A percentile compares a stretch with the other conserved stretches of the same genome.
Conservation (phyloP, 257 asterid species). For the Buddleja alternifolia region DNA sequence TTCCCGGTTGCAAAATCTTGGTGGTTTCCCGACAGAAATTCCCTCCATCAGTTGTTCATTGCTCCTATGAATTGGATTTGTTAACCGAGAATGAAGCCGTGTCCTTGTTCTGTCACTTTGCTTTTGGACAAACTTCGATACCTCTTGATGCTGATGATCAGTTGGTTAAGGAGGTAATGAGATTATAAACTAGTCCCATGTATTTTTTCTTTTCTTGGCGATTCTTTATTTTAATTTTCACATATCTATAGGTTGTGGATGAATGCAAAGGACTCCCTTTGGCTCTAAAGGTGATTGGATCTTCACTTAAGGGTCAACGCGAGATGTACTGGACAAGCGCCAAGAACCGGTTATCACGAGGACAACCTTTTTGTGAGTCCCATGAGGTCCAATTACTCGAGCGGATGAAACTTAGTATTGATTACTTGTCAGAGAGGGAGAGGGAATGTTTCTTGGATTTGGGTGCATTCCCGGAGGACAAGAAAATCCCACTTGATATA, state of each 20-base stretch:
- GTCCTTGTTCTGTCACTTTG: constrained; percentile 74
- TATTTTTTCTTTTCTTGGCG: not conserved
- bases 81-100: constrained; percentile 77
- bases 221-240: constrained; percentile 14
- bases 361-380: constrained; percentile 79
- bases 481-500: constrained; percentile 80
- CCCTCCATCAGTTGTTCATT: constrained; percentile 59
- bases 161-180: constrained; percentile 70
- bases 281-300: constrained; percentile 89
- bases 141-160: constrained; percentile 54
- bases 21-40: constrained; percentile 80
- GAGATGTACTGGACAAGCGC: constrained; percentile 87
- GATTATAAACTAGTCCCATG: not conserved
- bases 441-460: constrained; percentile 86
- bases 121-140: constrained; percentile 68
- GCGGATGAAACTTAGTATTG: constrained; percentile 84
- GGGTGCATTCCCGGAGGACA: constrained; percentile 89
- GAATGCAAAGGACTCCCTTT: constrained; percentile 92
- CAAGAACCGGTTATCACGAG: constrained; percentile 64
- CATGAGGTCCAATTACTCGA: constrained; percentile 77
- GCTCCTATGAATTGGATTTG: constrained; percentile 70
- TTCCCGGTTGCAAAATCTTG: constrained; percentile 78
- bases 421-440: constrained; percentile 65
- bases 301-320: constrained; percentile 78
- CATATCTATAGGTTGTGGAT: constrained; percentile 57